Evolutionary conservation across 805 yeast genomes (phyloP), one percentile per base, ranked within the genome.

Genomic region (Teunomyces kruisii): DNA sequence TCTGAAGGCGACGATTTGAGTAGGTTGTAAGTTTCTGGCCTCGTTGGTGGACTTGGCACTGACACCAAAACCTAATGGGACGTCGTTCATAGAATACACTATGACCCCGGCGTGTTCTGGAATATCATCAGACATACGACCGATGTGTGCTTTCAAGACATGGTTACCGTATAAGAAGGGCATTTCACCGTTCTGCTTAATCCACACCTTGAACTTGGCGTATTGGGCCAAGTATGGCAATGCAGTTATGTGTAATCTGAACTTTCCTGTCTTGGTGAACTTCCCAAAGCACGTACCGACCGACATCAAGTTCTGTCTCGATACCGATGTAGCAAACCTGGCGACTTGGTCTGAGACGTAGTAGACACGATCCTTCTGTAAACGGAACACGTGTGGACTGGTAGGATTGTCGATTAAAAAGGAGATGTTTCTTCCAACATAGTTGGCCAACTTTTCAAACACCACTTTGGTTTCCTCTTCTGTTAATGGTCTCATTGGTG

Each of bases 91-190:
- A 8, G 96, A 85, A 57, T 79, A 89, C 12, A 94, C 85, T 53
- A 94, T 78, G 16, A 94, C 91, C 60, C 99, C 99, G 1, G 96
- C 94, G 61, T 94, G 99, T 67, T 92, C 98, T 26, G 98, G 98
- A 45, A 94, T 88, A 62, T 94, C 98, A 55, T 94, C 99, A 44
- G 96, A 86, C 87, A 94, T 89, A 58, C 90, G 85, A 29, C 99
- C 99, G 45, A 94, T 78, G 63, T 94, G 99, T 4, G 99, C 99
- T 64, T 94, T 94, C 55, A 94, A 75, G 22, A 92, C 92, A 65
- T 94, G 96, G 72, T 94, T 94, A 30, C 99, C 99, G 58, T 94
- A 94, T 53, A 94, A 70, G 64, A 86, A 94, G 10, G 99, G 98
- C 99, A 94, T 94, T 68, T 94, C 99, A 57, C 99, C 99, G 62